phyloP scores from a whole-genome alignment of 2,329 filamentous ascomycete species.

The Aspergillus clavatus region DNA sequence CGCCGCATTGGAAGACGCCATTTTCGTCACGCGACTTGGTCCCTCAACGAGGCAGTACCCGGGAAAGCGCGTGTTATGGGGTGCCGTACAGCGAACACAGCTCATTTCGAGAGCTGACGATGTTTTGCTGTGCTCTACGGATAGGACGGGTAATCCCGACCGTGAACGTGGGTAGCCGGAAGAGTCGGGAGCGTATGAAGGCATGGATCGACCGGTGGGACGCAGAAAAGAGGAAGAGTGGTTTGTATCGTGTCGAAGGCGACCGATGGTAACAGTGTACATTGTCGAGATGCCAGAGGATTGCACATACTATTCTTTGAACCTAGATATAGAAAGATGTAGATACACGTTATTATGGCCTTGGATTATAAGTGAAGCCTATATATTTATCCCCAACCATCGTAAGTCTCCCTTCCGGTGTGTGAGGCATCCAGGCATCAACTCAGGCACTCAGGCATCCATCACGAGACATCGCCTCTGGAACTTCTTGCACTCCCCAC shows the following conservation, averaged over 20 bases:
- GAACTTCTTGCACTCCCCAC: not conserved
- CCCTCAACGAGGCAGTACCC: constrained; percentile 77
- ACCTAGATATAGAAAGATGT: too few species aligned
- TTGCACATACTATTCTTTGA: too few species aligned
- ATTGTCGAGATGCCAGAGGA: too few species aligned
- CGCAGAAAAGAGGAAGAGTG: constrained; percentile 58
- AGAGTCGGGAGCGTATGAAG: constrained; percentile 62
- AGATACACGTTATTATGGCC: too few species aligned
- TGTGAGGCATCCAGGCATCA: too few species aligned
- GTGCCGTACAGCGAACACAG: constrained; percentile 96
- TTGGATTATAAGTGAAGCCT: too few species aligned
- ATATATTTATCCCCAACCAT: not conserved
- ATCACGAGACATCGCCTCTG: not conserved
- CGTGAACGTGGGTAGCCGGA: constrained; percentile 72
- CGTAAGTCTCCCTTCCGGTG: too few species aligned
- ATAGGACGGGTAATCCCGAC: constrained; percentile 92
- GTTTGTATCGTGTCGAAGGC: constrained; percentile 48
- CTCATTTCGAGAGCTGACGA: constrained; percentile 86
- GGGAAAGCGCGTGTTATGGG: constrained; percentile 79
- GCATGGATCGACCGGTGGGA: constrained; percentile 62
- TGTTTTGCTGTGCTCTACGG: constrained; percentile 82
- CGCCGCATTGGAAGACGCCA: constrained; percentile 67
- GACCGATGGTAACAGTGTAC: constrained; percentile 23
- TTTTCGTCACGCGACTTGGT: constrained; percentile 69
- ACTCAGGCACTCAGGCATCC: not conserved